Base-by-base conservation (phyloP, 768 basidiomycete species). In the Lentinula lateritia region DNA sequence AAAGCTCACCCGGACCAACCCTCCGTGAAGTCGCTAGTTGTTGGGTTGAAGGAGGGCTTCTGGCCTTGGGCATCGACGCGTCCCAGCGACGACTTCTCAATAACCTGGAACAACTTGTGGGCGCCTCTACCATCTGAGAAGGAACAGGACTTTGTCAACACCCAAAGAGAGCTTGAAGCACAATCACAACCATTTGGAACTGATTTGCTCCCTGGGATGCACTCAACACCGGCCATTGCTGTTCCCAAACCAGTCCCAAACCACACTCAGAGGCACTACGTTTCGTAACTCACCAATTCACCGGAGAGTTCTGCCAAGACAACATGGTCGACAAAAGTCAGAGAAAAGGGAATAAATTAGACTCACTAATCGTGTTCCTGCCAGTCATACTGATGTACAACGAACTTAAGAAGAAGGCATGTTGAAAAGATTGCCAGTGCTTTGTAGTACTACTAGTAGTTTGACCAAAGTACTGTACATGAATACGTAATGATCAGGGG, bases 191-290 rank as follows among this genome's bases (percentile, higher is more conserved):
- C 72, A 1, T 80, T 81, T 65, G 71, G 72, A 1, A 32, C 57
- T 3, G 62, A 75, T 2, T 70, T 79, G 0, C 66, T 78, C 0
- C 79, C 76, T 0, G 79, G 79, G 0, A 83, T 83, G 80, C 73
- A 75, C 46, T 67, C 65, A 32, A 70, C 73, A 50, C 81, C 78
- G 0, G 65, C 80, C 0, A 65, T 73, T 41, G 73, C 71, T 0
- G 73, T 82, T 0, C 79, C 77, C 0, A 78, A 78, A 39, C 65
- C 69, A 0, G 82, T 0, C 79, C 77, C 0, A 78, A 78, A 39
- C 65, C 69, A 0, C 69, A 0, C 0, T 69, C 76, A 0, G 65
- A 65, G n/a, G 76, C 79, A 32, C 62, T 77, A 2, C 63, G 73
- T 0, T 68, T 83, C 0, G 67, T 83, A 8, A 71, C 67, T 8